Evolutionary conservation across 1,284 basidiomycete species (phyloP).

Genomic region (Mixia osmundae): DNA sequence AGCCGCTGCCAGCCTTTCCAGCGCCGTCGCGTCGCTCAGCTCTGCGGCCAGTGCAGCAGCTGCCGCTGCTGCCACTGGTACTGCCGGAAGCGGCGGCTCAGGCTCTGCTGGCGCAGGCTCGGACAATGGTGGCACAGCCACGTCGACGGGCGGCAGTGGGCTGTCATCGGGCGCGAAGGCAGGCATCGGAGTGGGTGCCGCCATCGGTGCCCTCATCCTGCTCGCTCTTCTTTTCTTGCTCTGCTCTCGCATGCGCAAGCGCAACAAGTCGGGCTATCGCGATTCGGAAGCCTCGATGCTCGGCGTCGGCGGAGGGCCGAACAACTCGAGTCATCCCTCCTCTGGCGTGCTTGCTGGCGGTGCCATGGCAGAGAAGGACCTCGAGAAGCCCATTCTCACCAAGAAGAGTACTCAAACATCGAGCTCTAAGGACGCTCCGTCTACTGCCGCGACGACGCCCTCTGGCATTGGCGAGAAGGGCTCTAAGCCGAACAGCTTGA

Average conservation of each 20-base stretch:
- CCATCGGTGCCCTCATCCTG: neutral
- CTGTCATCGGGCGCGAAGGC: neutral
- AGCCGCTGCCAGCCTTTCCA: no score
- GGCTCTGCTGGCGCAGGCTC: neutral
- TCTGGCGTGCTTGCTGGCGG: no score
- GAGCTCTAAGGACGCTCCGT: no score
- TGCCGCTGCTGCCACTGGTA: neutral
- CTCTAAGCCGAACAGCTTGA: no score
- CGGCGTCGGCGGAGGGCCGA: neutral
- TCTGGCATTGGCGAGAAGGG: no score
- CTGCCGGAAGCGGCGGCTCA: neutral
- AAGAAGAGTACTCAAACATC: no score
- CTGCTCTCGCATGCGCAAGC: neutral
- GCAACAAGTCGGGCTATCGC: neutral
- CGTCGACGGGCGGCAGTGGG: neutral
- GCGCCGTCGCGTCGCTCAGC: neutral
- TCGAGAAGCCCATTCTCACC: no score
- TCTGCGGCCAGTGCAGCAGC: neutral
- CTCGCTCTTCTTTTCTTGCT: neutral
- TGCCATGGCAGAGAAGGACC: no score
- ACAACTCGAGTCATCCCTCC: no score
- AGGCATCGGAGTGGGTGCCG: neutral
- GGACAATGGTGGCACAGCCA: neutral
- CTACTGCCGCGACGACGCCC: no score
- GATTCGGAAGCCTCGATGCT: neutral